A percentile compares a stretch with the other conserved stretches of the same genome.
phyloP scores from a whole-genome alignment of 805 yeast genomes.

The Deakozyma indianensis region DNA sequence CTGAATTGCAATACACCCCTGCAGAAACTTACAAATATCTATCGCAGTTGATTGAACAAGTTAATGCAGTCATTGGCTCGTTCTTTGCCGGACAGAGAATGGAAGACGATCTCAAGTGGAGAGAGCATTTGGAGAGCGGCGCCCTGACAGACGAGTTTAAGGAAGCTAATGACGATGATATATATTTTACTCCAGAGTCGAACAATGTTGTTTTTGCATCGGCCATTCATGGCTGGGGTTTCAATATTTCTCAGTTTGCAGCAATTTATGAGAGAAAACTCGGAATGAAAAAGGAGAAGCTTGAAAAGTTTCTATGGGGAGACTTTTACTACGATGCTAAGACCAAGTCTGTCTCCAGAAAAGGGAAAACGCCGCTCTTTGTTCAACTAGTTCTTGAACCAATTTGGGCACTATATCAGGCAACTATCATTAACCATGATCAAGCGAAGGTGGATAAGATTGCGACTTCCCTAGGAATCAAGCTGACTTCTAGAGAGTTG shows the following conservation, averaged over 20 bases:
- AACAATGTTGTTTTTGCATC: conserved; percentile 84
- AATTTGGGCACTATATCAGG: conserved; percentile 82
- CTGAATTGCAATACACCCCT: conserved; percentile 72
- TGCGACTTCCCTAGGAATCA: conserved; percentile 51
- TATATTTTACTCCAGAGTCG: conserved; percentile 75
- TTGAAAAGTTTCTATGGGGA: conserved; percentile 91
- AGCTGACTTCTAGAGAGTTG: conserved; percentile 59
- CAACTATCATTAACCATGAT: conserved; percentile 49
- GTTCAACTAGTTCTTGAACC: conserved; percentile 77
- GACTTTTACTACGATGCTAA: conserved; percentile 83
- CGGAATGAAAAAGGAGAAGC: conserved; percentile 66
- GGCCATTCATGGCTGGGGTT: conserved; percentile 98
- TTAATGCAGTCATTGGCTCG: conserved; percentile 86
- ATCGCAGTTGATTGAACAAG: conserved; percentile 72
- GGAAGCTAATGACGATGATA: conserved; percentile 65
- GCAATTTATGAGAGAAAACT: conserved; percentile 71
- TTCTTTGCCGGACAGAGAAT: conserved; percentile 87
- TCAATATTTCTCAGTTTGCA: conserved; percentile 77
- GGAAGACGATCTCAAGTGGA: conserved; percentile 54
- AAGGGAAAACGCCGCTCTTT: conserved; percentile 67
- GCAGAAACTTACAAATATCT: conserved; percentile 75
- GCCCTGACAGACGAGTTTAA: conserved; percentile 31
- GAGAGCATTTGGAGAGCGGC: conserved; percentile 36
- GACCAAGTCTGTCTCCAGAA: conserved; percentile 65
- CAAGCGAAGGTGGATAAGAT: conserved; percentile 63